A percentile compares a stretch with the other conserved stretches of the same genome.
Conservation (phyloP, 257 asterid genomes). For the Nemophila menziesii region DNA sequence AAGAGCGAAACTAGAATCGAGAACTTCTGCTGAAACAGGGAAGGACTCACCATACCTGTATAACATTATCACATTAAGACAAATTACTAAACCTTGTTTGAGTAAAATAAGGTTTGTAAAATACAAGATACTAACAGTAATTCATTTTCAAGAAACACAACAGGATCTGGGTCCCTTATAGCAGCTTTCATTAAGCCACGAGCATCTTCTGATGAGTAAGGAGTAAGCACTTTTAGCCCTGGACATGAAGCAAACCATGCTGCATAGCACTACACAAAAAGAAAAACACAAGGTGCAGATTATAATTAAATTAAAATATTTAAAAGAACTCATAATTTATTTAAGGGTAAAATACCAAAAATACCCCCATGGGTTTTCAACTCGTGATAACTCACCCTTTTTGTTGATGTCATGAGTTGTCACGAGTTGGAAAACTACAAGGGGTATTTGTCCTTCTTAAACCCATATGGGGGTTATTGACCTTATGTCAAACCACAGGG, state of each 20-base stretch:
- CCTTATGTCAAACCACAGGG: background rate
- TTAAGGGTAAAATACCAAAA: background rate
- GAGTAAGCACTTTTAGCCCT: slow-evolving; percentile 33
- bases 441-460: too few relatives aligned
- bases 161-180: slow-evolving; percentile 43
- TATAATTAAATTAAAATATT: background rate
- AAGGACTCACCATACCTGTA: slow-evolving; percentile 36
- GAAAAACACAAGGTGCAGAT: background rate
- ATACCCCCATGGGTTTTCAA: too few relatives aligned
- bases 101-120: slow-evolving; percentile 6
- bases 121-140: slow-evolving; percentile 20
- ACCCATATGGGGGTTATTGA: background rate
- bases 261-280: slow-evolving; percentile 39
- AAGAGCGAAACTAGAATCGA: slow-evolving; percentile 33
- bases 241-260: slow-evolving; percentile 37
- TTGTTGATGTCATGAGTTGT: too few relatives aligned
- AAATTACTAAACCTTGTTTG: background rate
- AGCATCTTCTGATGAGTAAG: slow-evolving; percentile 40
- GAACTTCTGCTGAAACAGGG: slow-evolving; percentile 32
- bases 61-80: background rate
- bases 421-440: too few relatives aligned
- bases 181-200: slow-evolving; percentile 44
- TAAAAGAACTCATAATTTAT: background rate
- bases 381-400: too few relatives aligned
- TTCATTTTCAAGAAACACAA: slow-evolving; percentile 43